Conservation (phyloP, 1,284 basidiomycete genomes). For the Moesziomyces sp. region DNA sequence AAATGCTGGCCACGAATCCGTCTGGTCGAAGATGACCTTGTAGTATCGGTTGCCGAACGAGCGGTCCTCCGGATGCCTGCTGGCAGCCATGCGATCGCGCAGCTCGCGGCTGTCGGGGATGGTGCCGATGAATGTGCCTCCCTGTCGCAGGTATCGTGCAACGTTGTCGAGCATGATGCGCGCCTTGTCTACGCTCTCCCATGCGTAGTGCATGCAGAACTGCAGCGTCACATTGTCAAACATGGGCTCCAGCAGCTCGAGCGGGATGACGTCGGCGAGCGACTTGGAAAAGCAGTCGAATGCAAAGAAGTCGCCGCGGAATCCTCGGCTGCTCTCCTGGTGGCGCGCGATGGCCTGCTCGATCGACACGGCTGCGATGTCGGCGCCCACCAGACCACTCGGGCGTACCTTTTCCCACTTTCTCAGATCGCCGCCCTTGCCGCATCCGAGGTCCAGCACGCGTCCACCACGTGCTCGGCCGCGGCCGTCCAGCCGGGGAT, state of each 20-base stretch:
- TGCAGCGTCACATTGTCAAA: slow-evolving; percentile 98
- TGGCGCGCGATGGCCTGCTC: slow-evolving; percentile 85
- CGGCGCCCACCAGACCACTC: slow-evolving; percentile 82
- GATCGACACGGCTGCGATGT: slow-evolving; percentile 89
- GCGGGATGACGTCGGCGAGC: slow-evolving; percentile 78
- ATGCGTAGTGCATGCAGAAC: slow-evolving; percentile 99
- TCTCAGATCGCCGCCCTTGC: slow-evolving; percentile 95
- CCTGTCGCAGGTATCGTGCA: slow-evolving; percentile 79
- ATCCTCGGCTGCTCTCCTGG: slow-evolving; percentile 71
- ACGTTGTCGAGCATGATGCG: slow-evolving; percentile 94
- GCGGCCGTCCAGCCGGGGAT: slow-evolving; percentile 29
- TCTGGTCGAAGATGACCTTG: slow-evolving; percentile 80
- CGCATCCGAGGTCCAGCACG: slow-evolving; percentile 95
- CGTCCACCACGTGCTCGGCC: slow-evolving; percentile 71
- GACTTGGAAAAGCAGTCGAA: slow-evolving; percentile 87
- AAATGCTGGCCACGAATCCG: slow-evolving; percentile 72
- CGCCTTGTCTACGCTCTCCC: slow-evolving; percentile 86
- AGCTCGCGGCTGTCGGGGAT: slow-evolving; percentile 82
- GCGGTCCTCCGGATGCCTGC: slow-evolving; percentile 73
- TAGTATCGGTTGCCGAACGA: slow-evolving; percentile 92
- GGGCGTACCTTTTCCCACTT: slow-evolving; percentile 95
- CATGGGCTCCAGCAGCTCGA: slow-evolving; percentile 72
- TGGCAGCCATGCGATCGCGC: slow-evolving; percentile 76
- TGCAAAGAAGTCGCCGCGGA: slow-evolving; percentile 83
- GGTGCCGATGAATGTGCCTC: slow-evolving; percentile 92